Evolutionary conservation across 306 rosid species (phyloP).

Genomic region (Gleditsia sinensis): DNA sequence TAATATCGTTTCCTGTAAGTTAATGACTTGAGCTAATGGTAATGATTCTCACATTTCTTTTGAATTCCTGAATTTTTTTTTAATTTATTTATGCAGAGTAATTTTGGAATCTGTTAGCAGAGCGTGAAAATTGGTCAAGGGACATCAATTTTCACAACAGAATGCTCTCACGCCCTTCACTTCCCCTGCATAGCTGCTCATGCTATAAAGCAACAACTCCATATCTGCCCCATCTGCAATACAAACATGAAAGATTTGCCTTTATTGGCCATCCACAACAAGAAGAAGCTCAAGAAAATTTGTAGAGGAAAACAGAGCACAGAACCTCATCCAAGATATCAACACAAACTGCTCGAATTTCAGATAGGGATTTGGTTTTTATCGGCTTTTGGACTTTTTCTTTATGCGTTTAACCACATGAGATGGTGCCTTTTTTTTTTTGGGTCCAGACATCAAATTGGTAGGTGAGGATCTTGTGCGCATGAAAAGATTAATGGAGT

Average conservation of each 20-base stretch:
- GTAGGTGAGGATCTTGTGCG: too few relatives aligned
- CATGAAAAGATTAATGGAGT: too few relatives aligned
- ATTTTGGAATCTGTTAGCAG: constrained; percentile 85
- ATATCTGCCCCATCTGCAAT: constrained; percentile 80
- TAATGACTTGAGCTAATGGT: neutral
- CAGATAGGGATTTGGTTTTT: too few relatives aligned
- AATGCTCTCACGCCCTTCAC: constrained; percentile 90
- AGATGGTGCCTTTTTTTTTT: too few relatives aligned
- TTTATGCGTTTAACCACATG: too few relatives aligned
- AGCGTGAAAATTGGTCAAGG: constrained; percentile 84
- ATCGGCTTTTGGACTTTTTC: too few relatives aligned
- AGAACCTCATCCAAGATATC: constrained; percentile 33
- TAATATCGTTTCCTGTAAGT: neutral
- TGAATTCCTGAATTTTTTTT: neutral
- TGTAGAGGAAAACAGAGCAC: constrained; percentile 20
- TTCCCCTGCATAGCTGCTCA: constrained; percentile 79
- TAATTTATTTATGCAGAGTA: constrained; percentile 76
- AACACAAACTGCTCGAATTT: too few relatives aligned
- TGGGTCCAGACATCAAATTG: too few relatives aligned
- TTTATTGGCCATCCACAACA: constrained; percentile 43
- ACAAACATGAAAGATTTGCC: constrained; percentile 81
- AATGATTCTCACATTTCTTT: neutral
- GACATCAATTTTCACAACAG: constrained; percentile 91
- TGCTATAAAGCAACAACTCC: constrained; percentile 53
- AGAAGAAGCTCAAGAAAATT: constrained; percentile 18